Evolutionary conservation across 2,329 filamentous ascomycete genomes (phyloP), one percentile per base, ranked within the genome.

Genomic region (Plenodomus tracheiphilus): DNA sequence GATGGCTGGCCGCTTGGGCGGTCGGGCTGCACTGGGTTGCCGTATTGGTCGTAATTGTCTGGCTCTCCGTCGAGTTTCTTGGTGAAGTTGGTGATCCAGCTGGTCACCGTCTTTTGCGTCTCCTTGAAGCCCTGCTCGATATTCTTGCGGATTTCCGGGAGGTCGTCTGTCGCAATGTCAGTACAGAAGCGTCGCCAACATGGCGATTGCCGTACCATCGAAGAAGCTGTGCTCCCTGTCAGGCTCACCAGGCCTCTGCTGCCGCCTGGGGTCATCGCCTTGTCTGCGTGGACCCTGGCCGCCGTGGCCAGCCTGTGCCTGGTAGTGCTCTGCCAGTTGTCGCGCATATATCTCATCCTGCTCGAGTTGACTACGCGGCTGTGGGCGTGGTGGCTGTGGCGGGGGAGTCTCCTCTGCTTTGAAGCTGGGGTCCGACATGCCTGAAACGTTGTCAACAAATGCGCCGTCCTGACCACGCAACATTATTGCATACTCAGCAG

Each of bases 101-200:
- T 83, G 75, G 96, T 97, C 63, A 99, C 89, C 68, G 89, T 95
- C 46, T 84, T 86, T 75, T 97, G 94, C 2, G 94, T 97, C 68
- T 99, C 92, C 46, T 91, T 67, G 75, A 99, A 99, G 3, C 94
- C 94, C 75, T 97, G 95, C 69, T 87, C 88, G 61, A 99, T 83
- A 66, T 95, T 97, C 69, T 96, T 91, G 59, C 86, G 87, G 68
- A 99, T 97, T 41, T 93, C 85, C 1, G 94, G 93, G 13, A 99
- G 82, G 61, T 99, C 94, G 64, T 99, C 94, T 85, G 57, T n/a
- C 4, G 13, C 2, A n/a, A 2, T 18, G 8, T 47, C 28, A 40
- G 48, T 15, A 16, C 7, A 11, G 11, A 4, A 32, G 13, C 28
- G 28, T 7, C 28, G 28, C 28, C 11, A 4, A 4, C 6, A 15